These are phyloP conservation scores for Xylaria polymorpha DNA, from an alignment of 2,329 filamentous ascomycete species.

Conservation along the genomic window DNA sequence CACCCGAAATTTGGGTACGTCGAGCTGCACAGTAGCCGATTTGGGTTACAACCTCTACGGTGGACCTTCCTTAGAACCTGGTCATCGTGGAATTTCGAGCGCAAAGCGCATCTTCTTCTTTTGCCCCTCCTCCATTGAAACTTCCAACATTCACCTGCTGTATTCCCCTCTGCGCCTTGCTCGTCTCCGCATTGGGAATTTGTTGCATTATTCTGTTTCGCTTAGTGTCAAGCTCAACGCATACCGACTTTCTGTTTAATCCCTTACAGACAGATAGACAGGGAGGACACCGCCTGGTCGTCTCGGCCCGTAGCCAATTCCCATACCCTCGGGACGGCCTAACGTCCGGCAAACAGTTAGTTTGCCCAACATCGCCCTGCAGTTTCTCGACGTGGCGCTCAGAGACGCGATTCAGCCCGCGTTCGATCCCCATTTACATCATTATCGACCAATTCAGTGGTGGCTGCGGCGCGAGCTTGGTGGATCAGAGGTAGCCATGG, in stretches of 20 bases:
- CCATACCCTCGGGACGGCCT: constrained; percentile 28
- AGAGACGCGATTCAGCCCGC: constrained; percentile 41
- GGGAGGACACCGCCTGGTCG: constrained; percentile 8
- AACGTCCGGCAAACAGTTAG: constrained; percentile 37
- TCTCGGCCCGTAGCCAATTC: constrained; percentile 29
- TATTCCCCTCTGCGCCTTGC: constrained; percentile 37
- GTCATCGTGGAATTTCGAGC: constrained; percentile 36
- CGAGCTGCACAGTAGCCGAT: constrained; percentile 27
- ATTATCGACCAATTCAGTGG: constrained; percentile 35
- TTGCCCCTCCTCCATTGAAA: constrained; percentile 44
- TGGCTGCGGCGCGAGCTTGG: constrained; percentile 34
- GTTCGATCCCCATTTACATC: constrained; percentile 37
- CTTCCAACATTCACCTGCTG: constrained; percentile 36
- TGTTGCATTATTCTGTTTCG: neutral
- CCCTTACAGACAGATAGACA: constrained; percentile 21
- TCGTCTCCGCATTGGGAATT: constrained; percentile 28
- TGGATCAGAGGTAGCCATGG: constrained; percentile 57
- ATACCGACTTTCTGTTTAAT: constrained; percentile 11
- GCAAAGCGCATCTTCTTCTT: constrained; percentile 40
- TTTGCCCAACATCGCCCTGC: constrained; percentile 35
- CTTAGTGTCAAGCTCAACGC: constrained; percentile 4
- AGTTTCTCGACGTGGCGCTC: constrained; percentile 36
- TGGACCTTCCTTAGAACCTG: constrained; percentile 40
- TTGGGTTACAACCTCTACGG: constrained; percentile 38
- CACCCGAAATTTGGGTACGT: constrained; percentile 23